Base-by-base conservation (phyloP, 2,329 filamentous ascomycete species). In the Ceratocystis albifundus region DNA sequence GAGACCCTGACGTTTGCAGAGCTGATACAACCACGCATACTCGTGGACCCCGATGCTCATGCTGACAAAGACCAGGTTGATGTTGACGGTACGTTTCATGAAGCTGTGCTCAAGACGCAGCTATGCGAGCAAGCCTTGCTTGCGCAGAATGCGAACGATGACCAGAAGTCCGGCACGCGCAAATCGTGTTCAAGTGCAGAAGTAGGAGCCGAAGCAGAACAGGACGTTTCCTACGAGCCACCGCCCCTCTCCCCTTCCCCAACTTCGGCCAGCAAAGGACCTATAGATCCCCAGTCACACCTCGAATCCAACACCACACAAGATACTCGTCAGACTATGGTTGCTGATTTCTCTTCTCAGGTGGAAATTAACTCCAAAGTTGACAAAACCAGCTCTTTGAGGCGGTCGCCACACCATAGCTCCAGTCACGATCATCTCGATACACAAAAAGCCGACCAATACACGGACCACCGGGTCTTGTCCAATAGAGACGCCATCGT, bases 1-100 rank as follows among this genome's bases (percentile, higher is more conserved):
- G 80, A 85, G n/a, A 79, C 79, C 5, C 67, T 91, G 36, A 71
- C 74, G 0, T 87, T 88, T 74, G 73, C 73, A 1, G 85, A 89
- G 25, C 78, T 94, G 72, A 80, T 84, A 46, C 86, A 90, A 48
- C 82, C 87, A 0, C 87, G 85, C 70, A 76, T 93, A 17, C 25
- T 59, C 12, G 53, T 59, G n/a, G 53, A 59, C 53, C 53, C 53
- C 28, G 28, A 30, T 17, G 32, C 25, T 5, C 25, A 15, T 30
- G 12, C 25, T 17, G 28, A 59, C 6, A 30, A 59, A 59, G 28
- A 8, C 53, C 53, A 59, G n/a, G 15, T n/a, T 6, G 25, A 59
- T 32, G 17, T 30, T 4, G 53, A 59, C 53, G 53, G 53, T 59
- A 59, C 53, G 53, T 59, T 59, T 59, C 25, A 20, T 59, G 53